phyloP scores from a whole-genome alignment of 2,329 filamentous ascomycete species.

The Pseudogymnoascus sp. region DNA sequence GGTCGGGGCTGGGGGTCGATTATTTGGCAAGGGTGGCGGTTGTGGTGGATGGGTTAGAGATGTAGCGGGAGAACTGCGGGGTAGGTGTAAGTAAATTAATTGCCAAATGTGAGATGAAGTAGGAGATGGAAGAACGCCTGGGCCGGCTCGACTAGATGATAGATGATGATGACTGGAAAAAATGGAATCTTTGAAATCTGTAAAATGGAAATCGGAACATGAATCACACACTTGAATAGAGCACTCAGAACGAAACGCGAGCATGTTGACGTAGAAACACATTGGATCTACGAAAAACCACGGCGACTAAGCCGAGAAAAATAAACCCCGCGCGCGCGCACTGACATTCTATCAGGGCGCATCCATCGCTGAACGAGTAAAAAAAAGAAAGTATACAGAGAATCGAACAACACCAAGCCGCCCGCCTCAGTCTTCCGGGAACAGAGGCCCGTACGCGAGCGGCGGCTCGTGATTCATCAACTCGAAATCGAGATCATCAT shows the following conservation, averaged over 20 bases:
- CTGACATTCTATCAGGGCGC: conserved; percentile 8
- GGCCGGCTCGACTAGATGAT: background rate
- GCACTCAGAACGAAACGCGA: background rate
- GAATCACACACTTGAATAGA: conserved; percentile 8
- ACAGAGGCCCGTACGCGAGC: conserved; percentile 7
- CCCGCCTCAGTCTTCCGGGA: background rate
- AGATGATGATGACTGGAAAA: background rate
- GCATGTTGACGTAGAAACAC: conserved; percentile 8
- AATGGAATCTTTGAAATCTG: background rate
- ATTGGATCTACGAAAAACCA: conserved; percentile 6
- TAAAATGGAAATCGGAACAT: background rate
- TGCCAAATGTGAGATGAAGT: background rate
- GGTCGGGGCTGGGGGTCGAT: too few relatives aligned
- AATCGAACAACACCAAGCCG: background rate
- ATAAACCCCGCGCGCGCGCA: background rate
- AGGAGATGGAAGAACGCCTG: background rate
- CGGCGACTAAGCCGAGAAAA: conserved; percentile 3
- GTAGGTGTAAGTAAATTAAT: conserved; percentile 13
- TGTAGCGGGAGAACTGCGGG: conserved; percentile 29
- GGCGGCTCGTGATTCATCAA: conserved; percentile 28
- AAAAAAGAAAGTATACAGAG: background rate
- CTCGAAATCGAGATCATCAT: conserved; percentile 31
- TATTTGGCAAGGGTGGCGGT: too few relatives aligned
- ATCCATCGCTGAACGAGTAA: background rate
- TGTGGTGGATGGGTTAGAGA: conserved; percentile 28